Evolutionary conservation across 1,284 basidiomycete genomes (phyloP).

Genomic region (Moesziomyces globuligerus): DNA sequence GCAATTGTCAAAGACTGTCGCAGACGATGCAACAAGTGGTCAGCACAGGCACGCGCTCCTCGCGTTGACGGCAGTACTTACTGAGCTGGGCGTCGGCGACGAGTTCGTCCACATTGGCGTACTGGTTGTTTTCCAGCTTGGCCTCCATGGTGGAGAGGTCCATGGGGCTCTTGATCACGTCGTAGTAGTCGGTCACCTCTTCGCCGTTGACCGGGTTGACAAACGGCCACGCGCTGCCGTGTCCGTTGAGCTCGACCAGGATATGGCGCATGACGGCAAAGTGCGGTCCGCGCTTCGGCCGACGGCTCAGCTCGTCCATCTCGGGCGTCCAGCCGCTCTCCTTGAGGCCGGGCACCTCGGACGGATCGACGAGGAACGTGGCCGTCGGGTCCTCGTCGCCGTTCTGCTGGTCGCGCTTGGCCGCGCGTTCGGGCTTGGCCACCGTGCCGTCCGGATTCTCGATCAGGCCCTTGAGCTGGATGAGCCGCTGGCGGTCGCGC

Average conservation of each 20-base stretch:
- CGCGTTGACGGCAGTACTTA: constrained; percentile 8
- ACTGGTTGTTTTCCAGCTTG: constrained; percentile 83
- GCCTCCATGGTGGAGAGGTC: constrained; percentile 92
- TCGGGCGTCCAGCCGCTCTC: constrained; percentile 94
- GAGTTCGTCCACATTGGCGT: constrained; percentile 81
- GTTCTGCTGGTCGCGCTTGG: constrained; percentile 33
- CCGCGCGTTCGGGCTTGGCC: constrained; percentile 45
- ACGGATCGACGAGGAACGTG: constrained; percentile 54
- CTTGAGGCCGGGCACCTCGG: constrained; percentile 58
- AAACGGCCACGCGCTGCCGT: constrained; percentile 90
- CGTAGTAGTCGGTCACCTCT: constrained; percentile 91
- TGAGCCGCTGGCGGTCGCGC: constrained; percentile 71
- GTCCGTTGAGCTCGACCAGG: constrained; percentile 81
- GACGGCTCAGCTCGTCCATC: constrained; percentile 78
- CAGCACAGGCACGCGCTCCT: too few relatives aligned
- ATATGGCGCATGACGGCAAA: constrained; percentile 81
- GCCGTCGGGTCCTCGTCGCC: constrained; percentile 46
- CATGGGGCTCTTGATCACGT: constrained; percentile 91
- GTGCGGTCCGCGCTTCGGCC: constrained; percentile 73
- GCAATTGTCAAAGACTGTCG: constrained; percentile 90
- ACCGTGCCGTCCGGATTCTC: constrained; percentile 50
- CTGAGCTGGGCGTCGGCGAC: constrained; percentile 76
- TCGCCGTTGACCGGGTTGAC: constrained; percentile 80
- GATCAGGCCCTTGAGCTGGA: constrained; percentile 46
- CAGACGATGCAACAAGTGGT: too few relatives aligned